Evolutionary conservation across 1,139 yeast genomes (phyloP).

Genomic region (Scheffersomyces insectosa): DNA sequence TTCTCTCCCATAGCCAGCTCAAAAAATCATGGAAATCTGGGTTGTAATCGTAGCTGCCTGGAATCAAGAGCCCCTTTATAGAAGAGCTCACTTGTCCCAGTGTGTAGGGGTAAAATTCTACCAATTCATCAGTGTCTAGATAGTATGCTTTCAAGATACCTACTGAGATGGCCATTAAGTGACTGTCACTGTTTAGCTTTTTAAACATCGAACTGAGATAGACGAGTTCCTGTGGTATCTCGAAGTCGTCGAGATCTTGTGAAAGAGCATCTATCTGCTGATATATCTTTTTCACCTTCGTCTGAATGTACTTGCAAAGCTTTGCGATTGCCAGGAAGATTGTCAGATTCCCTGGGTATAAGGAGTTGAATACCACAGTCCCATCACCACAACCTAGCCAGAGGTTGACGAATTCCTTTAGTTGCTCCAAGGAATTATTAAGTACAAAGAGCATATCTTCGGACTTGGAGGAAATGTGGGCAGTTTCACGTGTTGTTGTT

Average conservation of each 20-base stretch:
- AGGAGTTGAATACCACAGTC: constrained; percentile 28
- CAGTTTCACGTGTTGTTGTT: constrained; percentile 1
- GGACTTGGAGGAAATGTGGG: constrained; percentile 1
- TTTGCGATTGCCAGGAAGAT: constrained; percentile 26
- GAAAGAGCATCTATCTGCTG: not conserved
- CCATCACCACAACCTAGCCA: constrained; percentile 28
- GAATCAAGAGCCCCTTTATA: constrained; percentile 1
- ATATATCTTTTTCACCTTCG: constrained; percentile 1
- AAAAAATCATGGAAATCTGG: constrained; percentile 18
- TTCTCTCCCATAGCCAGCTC: constrained; percentile 19
- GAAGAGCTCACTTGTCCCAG: constrained; percentile 4
- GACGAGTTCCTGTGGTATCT: no score
- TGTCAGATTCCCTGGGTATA: constrained; percentile 31
- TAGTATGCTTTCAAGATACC: constrained; percentile 6
- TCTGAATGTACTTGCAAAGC: constrained; percentile 13
- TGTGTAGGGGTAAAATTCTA: constrained; percentile 2
- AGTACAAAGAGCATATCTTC: constrained; percentile 12
- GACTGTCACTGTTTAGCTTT: not conserved
- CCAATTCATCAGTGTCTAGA: constrained; percentile 5
- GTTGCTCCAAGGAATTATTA: constrained; percentile 8
- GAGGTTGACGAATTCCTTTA: constrained; percentile 14
- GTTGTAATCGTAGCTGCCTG: not conserved
- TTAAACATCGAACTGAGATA: not conserved
- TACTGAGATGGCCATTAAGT: not conserved
- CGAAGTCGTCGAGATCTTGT: not conserved